A percentile compares a stretch with the other conserved stretches of the same genome.
phyloP scores from a whole-genome alignment of 2,329 filamentous ascomycete species.

The Botryotinia calthae region DNA sequence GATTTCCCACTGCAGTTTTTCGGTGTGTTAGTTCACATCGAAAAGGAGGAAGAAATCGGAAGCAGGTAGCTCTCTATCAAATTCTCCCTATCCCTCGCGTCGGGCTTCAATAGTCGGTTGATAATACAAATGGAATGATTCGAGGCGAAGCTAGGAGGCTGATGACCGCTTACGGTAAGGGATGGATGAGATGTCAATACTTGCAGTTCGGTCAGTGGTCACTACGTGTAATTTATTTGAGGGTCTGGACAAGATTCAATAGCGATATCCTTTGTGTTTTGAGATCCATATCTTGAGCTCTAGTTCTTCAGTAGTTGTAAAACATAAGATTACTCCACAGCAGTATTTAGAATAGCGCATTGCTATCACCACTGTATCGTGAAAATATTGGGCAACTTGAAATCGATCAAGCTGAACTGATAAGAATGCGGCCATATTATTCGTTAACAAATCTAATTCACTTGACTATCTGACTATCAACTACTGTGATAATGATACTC shows the following conservation, averaged over 20 bases:
- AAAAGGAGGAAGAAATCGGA: background rate
- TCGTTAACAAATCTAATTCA: background rate
- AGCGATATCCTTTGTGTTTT: background rate
- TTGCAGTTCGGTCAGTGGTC: background rate
- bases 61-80: background rate
- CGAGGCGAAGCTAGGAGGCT: background rate
- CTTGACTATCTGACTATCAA: background rate
- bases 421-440: background rate
- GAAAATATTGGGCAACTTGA: background rate
- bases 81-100: background rate
- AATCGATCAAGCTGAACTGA: background rate
- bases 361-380: background rate
- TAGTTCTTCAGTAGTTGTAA: background rate
- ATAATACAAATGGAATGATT: background rate
- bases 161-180: background rate
- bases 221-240: background rate
- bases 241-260: background rate
- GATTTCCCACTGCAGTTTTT: background rate
- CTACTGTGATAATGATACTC: background rate
- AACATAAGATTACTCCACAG: background rate
- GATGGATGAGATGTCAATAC: background rate
- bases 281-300: background rate
- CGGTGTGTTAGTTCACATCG: background rate
- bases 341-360: background rate
- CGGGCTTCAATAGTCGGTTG: background rate